phyloP scores from a whole-genome alignment of 2,329 filamentous ascomycete genomes.

The Pseudocercospora crystallina region DNA sequence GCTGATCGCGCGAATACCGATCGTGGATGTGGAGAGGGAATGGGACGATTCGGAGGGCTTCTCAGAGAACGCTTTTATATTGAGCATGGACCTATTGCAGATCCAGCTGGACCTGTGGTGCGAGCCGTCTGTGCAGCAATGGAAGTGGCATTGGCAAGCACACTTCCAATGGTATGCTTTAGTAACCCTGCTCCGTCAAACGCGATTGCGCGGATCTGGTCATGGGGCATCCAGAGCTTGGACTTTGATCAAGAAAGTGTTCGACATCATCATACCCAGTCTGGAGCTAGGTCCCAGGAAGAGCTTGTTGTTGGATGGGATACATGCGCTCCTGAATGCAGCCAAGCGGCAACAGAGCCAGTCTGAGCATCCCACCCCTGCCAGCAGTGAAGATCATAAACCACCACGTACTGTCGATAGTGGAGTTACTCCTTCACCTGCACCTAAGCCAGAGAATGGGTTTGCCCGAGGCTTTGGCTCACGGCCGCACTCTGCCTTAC shows the following conservation, averaged over 20 bases:
- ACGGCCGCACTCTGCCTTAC: constrained; percentile 6
- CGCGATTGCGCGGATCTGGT: constrained; percentile 21
- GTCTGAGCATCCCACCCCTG: constrained; percentile 2
- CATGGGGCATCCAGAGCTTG: constrained; percentile 22
- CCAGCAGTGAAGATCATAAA: constrained; percentile 5
- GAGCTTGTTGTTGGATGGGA: constrained; percentile 22
- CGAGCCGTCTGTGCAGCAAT: constrained; percentile 27
- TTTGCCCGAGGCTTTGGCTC: constrained; percentile 11
- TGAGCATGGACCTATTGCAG: constrained; percentile 26
- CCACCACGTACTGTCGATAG: background rate
- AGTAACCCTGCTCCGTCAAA: constrained; percentile 27
- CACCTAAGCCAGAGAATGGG: constrained; percentile 4
- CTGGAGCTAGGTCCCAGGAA: constrained; percentile 21
- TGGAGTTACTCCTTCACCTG: constrained; percentile 4
- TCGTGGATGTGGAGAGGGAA: constrained; percentile 21
- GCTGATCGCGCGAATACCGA: constrained; percentile 26
- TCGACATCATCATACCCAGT: constrained; percentile 27
- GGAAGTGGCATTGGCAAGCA: constrained; percentile 31
- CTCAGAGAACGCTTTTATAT: constrained; percentile 27
- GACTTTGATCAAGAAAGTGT: constrained; percentile 23
- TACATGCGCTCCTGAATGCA: constrained; percentile 24
- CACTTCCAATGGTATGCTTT: constrained; percentile 32
- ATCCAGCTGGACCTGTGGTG: constrained; percentile 29
- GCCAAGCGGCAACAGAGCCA: constrained; percentile 22
- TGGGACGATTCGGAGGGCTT: constrained; percentile 24